Evolutionary conservation across 2,329 filamentous ascomycete species (phyloP).

Genomic region (Berkeleyomyces basicola): DNA sequence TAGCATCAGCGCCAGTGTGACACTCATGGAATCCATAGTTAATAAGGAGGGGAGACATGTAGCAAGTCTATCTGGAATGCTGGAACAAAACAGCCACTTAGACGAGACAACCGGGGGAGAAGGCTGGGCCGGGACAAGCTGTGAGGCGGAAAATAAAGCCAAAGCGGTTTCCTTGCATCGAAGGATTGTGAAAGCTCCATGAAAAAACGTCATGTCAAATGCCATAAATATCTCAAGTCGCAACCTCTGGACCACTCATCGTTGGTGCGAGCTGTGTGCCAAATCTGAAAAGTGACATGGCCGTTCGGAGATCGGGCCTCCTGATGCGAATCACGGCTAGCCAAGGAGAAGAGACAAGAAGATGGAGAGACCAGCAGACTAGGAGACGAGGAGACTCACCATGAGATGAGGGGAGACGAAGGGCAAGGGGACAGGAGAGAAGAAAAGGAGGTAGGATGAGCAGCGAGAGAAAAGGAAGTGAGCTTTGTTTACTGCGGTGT

Average conservation of each 20-base stretch:
- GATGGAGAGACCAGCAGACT: not conserved
- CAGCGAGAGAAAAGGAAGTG: slow-evolving; percentile 1
- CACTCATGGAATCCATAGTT: not conserved
- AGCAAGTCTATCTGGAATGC: not conserved
- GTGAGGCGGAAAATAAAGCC: not conserved
- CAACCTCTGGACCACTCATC: not conserved
- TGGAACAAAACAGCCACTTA: not conserved
- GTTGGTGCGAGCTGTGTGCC: not conserved
- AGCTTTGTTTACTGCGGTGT: not conserved
- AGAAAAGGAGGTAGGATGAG: not conserved
- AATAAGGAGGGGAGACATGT: not conserved
- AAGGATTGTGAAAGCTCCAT: not conserved
- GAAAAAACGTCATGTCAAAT: not conserved
- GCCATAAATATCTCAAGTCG: not conserved
- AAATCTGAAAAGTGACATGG: not conserved
- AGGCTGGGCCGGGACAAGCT: not conserved
- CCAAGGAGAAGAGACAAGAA: too few relatives aligned
- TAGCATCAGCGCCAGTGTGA: not conserved
- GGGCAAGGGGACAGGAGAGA: not conserved
- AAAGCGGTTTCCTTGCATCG: not conserved
- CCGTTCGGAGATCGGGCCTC: not conserved
- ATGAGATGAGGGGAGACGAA: not conserved
- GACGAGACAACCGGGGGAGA: not conserved
- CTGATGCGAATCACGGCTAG: not conserved
- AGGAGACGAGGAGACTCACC: not conserved